Conservation (phyloP, 208 protist species). For the Crithidia mellificae region DNA sequence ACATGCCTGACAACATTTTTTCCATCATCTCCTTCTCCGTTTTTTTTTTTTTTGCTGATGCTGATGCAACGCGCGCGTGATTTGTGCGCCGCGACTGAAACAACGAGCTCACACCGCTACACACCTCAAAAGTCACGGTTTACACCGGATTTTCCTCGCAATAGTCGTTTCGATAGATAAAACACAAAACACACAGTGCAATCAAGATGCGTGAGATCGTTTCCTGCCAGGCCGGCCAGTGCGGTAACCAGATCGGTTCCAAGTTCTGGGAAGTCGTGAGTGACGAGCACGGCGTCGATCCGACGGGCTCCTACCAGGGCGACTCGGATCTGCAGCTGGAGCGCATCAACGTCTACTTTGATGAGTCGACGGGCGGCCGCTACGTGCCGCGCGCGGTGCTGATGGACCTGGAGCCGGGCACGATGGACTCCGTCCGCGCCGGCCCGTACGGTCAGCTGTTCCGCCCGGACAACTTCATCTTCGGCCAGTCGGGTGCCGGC, state of each 20-base stretch:
- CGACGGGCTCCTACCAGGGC: slow-evolving; percentile 92
- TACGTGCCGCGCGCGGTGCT: slow-evolving; percentile 83
- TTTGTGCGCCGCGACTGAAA: too few species aligned
- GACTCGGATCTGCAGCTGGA: slow-evolving; percentile 96
- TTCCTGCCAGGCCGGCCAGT: slow-evolving; percentile 76
- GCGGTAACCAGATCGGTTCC: slow-evolving; percentile 81
- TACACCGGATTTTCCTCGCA: too few species aligned
- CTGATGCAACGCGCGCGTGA: too few species aligned
- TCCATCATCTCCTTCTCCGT: too few species aligned
- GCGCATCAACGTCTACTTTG: slow-evolving; percentile 98
- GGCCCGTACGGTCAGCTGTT: slow-evolving; percentile 93
- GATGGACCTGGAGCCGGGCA: slow-evolving; percentile 93
- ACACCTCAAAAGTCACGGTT: too few species aligned
- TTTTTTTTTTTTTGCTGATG: too few species aligned
- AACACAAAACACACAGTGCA: slow-evolving; percentile 23
- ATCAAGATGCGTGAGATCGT: slow-evolving; percentile 89
- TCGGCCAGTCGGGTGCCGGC: slow-evolving; percentile 96
- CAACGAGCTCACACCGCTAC: too few species aligned
- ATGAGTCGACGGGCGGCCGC: slow-evolving; percentile 85
- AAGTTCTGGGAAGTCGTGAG: slow-evolving; percentile 87
- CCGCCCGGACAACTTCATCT: slow-evolving; percentile 98
- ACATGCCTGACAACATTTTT: too few species aligned
- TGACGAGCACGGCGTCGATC: slow-evolving; percentile 89
- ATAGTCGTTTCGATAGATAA: too few species aligned
- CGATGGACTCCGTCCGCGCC: slow-evolving; percentile 97